A percentile compares a stretch with the other conserved stretches of the same genome.
phyloP scores from a whole-genome alignment of 75 land plant species.

The Isoetes taiwanensis region DNA sequence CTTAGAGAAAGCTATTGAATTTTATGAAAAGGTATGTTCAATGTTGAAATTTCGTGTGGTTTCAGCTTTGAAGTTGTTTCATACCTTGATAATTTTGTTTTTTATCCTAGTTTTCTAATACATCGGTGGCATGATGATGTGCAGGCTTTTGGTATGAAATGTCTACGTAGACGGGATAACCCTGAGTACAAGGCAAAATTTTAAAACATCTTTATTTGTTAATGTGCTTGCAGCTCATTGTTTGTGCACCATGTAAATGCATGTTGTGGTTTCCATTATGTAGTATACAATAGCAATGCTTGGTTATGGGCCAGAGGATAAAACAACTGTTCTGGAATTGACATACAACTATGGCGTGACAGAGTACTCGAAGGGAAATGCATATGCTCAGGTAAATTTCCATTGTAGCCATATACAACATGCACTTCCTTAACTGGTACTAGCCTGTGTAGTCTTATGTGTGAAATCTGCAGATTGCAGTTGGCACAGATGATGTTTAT shows the following conservation, averaged over 20 bases:
- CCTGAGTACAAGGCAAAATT: slow-evolving; percentile 5
- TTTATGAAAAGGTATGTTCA: slow-evolving; percentile 9
- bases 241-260: neutral
- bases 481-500: slow-evolving; percentile 91
- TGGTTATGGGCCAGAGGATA: neutral
- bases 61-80: neutral
- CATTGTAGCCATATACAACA: neutral
- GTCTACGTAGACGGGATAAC: neutral
- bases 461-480: slow-evolving; percentile 44
- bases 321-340: slow-evolving; percentile 2
- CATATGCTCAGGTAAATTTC: slow-evolving; percentile 4
- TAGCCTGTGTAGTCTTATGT: neutral
- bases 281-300: slow-evolving; percentile 4
- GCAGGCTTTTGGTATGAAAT: slow-evolving; percentile 2
- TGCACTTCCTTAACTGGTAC: neutral
- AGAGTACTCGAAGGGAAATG: slow-evolving; percentile 7
- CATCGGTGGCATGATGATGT: too few species aligned
- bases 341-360: slow-evolving; percentile 6
- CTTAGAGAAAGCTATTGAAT: neutral
- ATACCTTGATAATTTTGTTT: neutral
- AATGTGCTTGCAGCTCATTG: neutral
- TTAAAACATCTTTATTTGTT: neutral
- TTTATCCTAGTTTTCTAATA: neutral
- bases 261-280: neutral
- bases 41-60: neutral